Evolutionary conservation across 192 early-diverging fungal genomes (phyloP), one percentile per base, ranked within the genome.

Genomic region (Umbelopsis isabellina): DNA sequence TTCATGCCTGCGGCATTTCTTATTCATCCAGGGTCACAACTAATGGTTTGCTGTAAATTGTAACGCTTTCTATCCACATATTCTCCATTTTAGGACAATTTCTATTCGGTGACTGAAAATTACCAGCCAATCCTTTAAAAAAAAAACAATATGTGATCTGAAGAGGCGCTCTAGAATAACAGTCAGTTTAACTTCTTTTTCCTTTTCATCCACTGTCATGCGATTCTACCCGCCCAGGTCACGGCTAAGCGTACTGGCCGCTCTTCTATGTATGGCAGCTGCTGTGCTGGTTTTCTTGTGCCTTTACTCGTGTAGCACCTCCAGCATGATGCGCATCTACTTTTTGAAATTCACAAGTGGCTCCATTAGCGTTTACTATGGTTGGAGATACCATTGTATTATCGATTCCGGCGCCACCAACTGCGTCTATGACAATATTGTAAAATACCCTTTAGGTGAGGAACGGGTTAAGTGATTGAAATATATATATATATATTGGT

Each of bases 321-420:
- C 55, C 9, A 61, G 55, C 55, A 61, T 61, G 55, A 25, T 61
- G 11, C 55, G 55, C 55, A 61, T 61, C 30, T 61, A 61, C 30
- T 61, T 61, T 35, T 61, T 61, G 30, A 61, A 61, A 61, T n/a
- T 61, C 15, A n/a, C 55, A 13, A 61, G 55, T 8, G 55, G 55
- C 2, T 16, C 55, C 13, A 61, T 61, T 7, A 30, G 33, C 15
- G 18, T 61, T 3, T 61, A 61, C 55, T 61, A 61, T 61, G 55
- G 55, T 18, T 61, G 55, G 55, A 25, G 55, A n/a, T 61, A 61
- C 30, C 55, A 61, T 8, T 61, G 55, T 30, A 33, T 61, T 12
- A 18, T 61, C 11, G 23, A 61, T 35, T 4, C 30, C 1, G 55
- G 30, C 30, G 27, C 18, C 13, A 61, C 55, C 12, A 25, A 30